Conservation (phyloP, 2,329 filamentous ascomycete species). For the Coleophoma crateriformis region DNA sequence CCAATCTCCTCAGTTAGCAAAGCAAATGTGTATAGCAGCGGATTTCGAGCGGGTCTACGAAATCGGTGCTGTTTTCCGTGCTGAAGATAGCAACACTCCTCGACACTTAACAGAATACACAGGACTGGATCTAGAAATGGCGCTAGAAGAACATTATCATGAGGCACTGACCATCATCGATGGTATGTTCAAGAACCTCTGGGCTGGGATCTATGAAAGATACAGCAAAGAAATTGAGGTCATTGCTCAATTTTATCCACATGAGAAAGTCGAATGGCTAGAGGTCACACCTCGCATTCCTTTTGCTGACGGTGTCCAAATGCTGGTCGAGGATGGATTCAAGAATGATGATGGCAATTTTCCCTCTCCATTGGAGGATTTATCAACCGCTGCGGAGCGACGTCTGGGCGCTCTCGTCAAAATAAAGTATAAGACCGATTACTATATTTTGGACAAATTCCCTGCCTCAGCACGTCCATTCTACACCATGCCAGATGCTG, state of each 20-base stretch:
- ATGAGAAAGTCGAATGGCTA: conserved; percentile 79
- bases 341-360: conserved; percentile 69
- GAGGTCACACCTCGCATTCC: conserved; percentile 78
- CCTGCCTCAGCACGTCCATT: conserved; percentile 79
- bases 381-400: conserved; percentile 82
- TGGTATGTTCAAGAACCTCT: conserved; percentile 73
- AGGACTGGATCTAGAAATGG: conserved; percentile 89
- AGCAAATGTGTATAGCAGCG: conserved; percentile 87
- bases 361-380: conserved; percentile 69
- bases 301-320: conserved; percentile 72
- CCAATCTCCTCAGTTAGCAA: conserved; percentile 86
- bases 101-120: conserved; percentile 93
- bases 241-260: conserved; percentile 79
- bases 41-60: conserved; percentile 90
- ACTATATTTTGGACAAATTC: conserved; percentile 94
- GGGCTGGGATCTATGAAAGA: conserved; percentile 63
- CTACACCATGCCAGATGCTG: conserved; percentile 80
- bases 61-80: conserved; percentile 84
- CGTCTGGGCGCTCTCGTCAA: conserved; percentile 79
- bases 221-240: conserved; percentile 70
- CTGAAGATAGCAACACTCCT: conserved; percentile 94
- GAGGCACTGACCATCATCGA: conserved; percentile 80
- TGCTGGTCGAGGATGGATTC: conserved; percentile 76
- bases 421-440: conserved; percentile 82
- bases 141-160: conserved; percentile 82